Evolutionary conservation across 257 asterid genomes (phyloP).

Genomic region (Cynanchum wilfordii): DNA sequence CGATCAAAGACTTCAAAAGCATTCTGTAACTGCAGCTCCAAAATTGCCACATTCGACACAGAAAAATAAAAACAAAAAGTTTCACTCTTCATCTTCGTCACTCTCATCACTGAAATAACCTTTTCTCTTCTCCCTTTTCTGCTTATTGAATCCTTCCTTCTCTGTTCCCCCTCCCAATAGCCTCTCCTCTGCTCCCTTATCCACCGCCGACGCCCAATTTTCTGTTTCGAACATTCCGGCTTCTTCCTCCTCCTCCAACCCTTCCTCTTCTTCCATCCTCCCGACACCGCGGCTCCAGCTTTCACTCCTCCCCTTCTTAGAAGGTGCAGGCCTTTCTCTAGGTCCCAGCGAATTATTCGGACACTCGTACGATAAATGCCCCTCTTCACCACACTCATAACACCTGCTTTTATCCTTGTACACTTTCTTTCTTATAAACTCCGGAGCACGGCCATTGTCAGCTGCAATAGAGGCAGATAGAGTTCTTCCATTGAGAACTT

Average conservation of each 20-base stretch:
- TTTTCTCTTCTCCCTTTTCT: slow-evolving; percentile 58
- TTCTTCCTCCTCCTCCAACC: slow-evolving; percentile 48
- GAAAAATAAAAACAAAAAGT: background rate
- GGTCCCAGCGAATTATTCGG: slow-evolving; percentile 73
- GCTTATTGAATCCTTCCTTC: slow-evolving; percentile 29
- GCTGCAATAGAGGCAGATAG: slow-evolving; percentile 83
- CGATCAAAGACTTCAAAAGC: background rate
- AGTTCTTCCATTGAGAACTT: slow-evolving; percentile 73
- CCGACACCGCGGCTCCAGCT: slow-evolving; percentile 30
- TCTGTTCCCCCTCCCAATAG: slow-evolving; percentile 38
- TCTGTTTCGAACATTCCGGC: slow-evolving; percentile 47
- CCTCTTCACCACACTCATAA: slow-evolving; percentile 88
- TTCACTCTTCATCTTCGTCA: slow-evolving; percentile 63
- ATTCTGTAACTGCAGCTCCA: background rate
- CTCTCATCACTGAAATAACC: slow-evolving; percentile 96
- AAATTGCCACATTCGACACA: background rate
- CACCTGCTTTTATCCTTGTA: slow-evolving; percentile 94
- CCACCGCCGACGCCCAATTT: slow-evolving; percentile 97
- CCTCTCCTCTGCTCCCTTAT: slow-evolving; percentile 62
- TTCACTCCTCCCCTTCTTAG: slow-evolving; percentile 61
- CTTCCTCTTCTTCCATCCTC: slow-evolving; percentile 35
- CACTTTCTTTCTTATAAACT: slow-evolving; percentile 73
- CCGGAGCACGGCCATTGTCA: slow-evolving; percentile 90
- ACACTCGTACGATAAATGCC: slow-evolving; percentile 91
- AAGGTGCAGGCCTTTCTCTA: slow-evolving; percentile 69